Conservation (phyloP, 192 early-diverging fungal species). For the Backusella circina region DNA sequence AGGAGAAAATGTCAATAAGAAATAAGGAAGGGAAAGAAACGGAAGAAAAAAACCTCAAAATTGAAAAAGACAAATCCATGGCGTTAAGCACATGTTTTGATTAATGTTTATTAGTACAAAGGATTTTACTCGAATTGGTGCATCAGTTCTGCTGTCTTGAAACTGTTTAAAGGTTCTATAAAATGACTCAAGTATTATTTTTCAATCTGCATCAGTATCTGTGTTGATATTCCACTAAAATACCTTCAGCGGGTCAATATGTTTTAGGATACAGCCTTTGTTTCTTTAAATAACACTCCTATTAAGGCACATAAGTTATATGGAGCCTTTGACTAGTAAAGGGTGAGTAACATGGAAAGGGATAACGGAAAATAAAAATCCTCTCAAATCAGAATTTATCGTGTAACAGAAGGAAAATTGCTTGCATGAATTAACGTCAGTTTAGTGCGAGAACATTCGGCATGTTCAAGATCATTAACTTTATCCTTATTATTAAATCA, state of each 20-base stretch:
- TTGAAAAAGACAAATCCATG: neutral
- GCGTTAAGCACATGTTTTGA: neutral
- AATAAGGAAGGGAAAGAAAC: too few species aligned
- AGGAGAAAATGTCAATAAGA: neutral
- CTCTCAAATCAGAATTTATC: neutral
- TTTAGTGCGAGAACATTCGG: neutral
- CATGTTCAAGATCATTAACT: too few species aligned
- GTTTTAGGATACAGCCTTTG: neutral
- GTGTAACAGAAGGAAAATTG: neutral
- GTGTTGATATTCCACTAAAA: neutral
- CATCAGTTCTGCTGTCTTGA: neutral
- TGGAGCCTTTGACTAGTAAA: neutral
- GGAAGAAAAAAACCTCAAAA: neutral
- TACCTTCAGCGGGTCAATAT: neutral
- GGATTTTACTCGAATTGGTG: neutral
- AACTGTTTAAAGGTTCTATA: neutral
- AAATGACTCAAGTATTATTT: neutral
- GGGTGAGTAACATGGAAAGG: neutral
- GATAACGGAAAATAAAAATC: neutral
- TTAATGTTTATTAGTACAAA: neutral
- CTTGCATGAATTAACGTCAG: neutral
- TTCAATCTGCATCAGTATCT: neutral
- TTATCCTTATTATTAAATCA: too few species aligned
- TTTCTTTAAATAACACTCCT: neutral
- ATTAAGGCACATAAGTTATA: neutral